Base-by-base conservation (phyloP, 768 basidiomycete genomes). In the Ephemerocybe angulata region DNA sequence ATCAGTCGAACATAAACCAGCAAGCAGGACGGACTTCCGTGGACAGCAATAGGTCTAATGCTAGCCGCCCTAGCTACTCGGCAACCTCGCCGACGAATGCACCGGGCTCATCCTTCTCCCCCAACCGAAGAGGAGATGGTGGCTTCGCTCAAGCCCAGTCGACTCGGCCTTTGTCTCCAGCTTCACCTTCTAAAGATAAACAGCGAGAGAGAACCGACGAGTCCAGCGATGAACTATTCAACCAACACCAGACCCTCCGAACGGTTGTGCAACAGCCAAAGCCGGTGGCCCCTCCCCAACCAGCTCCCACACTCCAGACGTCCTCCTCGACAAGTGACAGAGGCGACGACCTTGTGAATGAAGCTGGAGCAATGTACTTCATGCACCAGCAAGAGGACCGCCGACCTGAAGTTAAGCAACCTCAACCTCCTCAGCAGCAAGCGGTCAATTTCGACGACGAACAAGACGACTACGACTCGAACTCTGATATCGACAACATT, bases 351-450 rank as follows among this genome's bases (percentile, higher is more conserved):
- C 66, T 86, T 31, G 58, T 64, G 35, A 65, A 66, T 52, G 85
- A 87, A 63, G 83, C 83, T 11, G 83, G 83, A 24, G 84, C 86
- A 12, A 66, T 88, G 40, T 88, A 80, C 69, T 87, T 83, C 64
- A 85, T 89, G 81, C 82, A 82, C 56, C 79, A 87, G 58, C 67
- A 24, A 4, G n/a, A n/a, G 5, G 37, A 48, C 13, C 35, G 22
- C 30, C 33, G 27, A 11, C 29, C 19, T 11, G 43, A 7, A 12
- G 25, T 6, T 1, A 10, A 29, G 27, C 22, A 38, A 37, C 53
- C 21, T 6, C 43, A 49, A 37, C 57, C 48, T 29, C 57, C 44
- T 50, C 47, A 48, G 38, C 40, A 50, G 42, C 35, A 58, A 53
- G 53, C 53, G 12, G 40, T 43, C 27, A n/a, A 44, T 15, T 71